Conservation (phyloP, 2,329 filamentous ascomycete genomes). For the Claviceps sorghi region DNA sequence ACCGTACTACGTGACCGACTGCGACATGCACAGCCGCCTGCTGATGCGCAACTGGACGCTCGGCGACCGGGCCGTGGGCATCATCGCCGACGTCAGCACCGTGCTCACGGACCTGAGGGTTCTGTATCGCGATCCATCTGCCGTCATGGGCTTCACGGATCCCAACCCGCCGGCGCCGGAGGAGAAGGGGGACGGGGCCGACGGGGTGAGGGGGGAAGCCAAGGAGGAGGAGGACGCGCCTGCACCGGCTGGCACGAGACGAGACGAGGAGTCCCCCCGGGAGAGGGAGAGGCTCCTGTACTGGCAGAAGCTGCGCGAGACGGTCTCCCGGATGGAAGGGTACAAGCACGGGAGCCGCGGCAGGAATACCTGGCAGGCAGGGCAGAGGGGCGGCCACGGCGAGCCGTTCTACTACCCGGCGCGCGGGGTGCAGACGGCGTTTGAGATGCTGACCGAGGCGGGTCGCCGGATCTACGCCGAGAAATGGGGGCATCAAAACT, state of each 20-base stretch:
- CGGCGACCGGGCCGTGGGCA: conserved; percentile 23
- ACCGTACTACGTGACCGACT: conserved; percentile 43
- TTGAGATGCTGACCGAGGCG: conserved; percentile 30
- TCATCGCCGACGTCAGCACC: conserved; percentile 31
- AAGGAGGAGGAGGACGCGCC: no score
- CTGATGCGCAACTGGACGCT: conserved; percentile 30
- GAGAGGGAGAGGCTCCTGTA: no score
- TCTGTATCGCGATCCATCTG: conserved; percentile 28
- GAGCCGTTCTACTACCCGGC: conserved; percentile 39
- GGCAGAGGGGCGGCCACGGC: conserved; percentile 34
- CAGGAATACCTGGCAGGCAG: conserved; percentile 38
- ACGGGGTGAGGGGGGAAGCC: no score
- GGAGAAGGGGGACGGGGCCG: not conserved
- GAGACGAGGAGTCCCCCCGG: no score
- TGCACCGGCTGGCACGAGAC: no score
- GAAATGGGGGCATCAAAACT: conserved; percentile 33
- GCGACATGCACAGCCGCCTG: conserved; percentile 38
- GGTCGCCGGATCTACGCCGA: conserved; percentile 25
- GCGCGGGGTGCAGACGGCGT: conserved; percentile 27
- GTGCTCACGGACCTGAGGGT: conserved; percentile 30
- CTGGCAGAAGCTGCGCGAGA: conserved; percentile 11
- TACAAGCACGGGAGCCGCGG: conserved; percentile 26
- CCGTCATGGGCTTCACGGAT: conserved; percentile 22
- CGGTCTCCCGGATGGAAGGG: conserved; percentile 22
- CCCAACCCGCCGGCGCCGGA: conserved; percentile 21